These are phyloP conservation scores for Plenodomus biglobosus DNA, from an alignment of 2,329 filamentous ascomycete species.

Conservation along the genomic window DNA sequence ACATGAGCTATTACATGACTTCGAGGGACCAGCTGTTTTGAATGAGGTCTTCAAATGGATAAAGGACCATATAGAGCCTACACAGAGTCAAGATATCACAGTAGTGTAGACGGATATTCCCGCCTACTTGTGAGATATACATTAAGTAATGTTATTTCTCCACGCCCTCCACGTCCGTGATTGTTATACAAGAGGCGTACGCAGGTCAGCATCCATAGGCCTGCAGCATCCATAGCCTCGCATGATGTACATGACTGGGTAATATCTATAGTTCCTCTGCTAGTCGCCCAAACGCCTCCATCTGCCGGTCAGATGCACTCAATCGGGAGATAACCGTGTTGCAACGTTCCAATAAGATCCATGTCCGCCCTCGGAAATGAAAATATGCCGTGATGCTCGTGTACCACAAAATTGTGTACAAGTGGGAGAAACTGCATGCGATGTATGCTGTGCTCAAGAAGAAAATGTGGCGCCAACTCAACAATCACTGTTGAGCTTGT, in stretches of 20 bases:
- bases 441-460: not conserved
- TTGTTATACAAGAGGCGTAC: not conserved
- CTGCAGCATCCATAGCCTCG: not conserved
- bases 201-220: not conserved
- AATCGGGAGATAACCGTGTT: not conserved
- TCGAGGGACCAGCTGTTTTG: conserved; percentile 6
- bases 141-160: not conserved
- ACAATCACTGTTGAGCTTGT: conserved; percentile 50
- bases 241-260: not conserved
- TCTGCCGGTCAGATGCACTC: not conserved
- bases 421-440: not conserved
- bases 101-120: not conserved
- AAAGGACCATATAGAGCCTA: not conserved
- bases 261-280: not conserved
- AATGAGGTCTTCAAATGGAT: conserved; percentile 3
- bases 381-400: not conserved
- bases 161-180: not conserved
- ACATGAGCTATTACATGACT: conserved; percentile 10
- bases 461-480: not conserved
- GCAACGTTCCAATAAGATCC: not conserved
- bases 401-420: not conserved
- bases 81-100: not conserved
- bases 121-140: not conserved
- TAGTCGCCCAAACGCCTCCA: not conserved
- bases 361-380: not conserved